These are phyloP conservation scores for Candida quercuum DNA, from an alignment of 805 yeast genomes.

Conservation along the genomic window DNA sequence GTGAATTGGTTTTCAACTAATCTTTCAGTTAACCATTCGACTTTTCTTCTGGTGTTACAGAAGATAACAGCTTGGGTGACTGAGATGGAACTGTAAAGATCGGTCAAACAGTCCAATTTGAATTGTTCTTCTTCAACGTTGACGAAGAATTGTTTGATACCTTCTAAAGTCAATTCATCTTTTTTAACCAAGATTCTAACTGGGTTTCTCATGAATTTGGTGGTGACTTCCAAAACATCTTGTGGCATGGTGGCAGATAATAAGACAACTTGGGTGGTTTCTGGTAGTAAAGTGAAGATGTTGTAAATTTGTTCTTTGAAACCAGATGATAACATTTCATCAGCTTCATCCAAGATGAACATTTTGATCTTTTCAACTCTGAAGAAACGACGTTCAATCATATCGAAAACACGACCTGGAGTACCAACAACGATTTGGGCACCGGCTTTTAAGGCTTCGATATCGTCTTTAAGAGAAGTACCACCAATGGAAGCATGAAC, in stretches of 20 bases:
- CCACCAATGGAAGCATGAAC: conserved; percentile 99
- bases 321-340: conserved; percentile 90
- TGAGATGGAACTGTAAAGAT: conserved; percentile 89
- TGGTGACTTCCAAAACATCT: conserved; percentile 87
- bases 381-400: conserved; percentile 87
- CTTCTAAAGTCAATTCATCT: conserved; percentile 94
- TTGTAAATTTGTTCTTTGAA: conserved; percentile 95
- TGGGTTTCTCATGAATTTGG: conserved; percentile 92
- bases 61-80: conserved; percentile 97
- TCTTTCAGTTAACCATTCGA: conserved; percentile 78
- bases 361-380: conserved; percentile 81
- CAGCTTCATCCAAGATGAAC: conserved; percentile 97
- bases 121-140: conserved; percentile 89
- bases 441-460: conserved; percentile 76
- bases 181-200: conserved; percentile 90
- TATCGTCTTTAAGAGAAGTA: conserved; percentile 82
- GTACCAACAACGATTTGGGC: conserved; percentile 96
- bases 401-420: conserved; percentile 95
- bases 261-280: conserved; percentile 87
- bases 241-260: conserved; percentile 93
- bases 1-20: conserved; percentile 79
- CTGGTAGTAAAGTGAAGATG: conserved; percentile 83
- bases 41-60: conserved; percentile 94
- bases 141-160: conserved; percentile 87
- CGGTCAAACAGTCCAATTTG: conserved; percentile 94